Percentiles rank a stretch among this genome's conserved stretches.
Conservation (phyloP, 2,329 filamentous ascomycete species). For the Apiospora aurea region DNA sequence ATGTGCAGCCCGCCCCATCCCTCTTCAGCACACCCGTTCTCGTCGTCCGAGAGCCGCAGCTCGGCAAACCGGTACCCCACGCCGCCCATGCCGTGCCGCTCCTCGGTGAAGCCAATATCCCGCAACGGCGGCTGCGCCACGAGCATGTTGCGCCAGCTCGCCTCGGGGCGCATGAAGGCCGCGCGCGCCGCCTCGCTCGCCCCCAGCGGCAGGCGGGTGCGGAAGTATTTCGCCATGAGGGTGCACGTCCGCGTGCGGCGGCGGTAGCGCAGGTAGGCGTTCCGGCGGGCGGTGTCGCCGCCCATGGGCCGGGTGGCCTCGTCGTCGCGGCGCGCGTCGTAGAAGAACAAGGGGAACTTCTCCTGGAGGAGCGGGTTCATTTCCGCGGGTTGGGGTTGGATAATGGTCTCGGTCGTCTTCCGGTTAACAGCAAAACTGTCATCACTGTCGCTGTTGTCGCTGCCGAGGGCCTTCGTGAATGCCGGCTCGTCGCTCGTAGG, state of each 20-base stretch:
- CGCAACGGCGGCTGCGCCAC: conserved; percentile 26
- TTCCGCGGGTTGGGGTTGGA: not conserved
- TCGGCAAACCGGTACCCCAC: not conserved
- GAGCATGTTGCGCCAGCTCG: conserved; percentile 26
- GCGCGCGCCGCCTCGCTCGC: not conserved
- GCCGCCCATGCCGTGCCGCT: not conserved
- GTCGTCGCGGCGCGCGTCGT: not conserved
- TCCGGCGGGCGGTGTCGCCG: too few relatives aligned
- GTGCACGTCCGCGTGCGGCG: not conserved
- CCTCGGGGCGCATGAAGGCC: not conserved
- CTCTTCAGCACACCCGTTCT: not conserved
- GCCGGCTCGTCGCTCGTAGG: not conserved
- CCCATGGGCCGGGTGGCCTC: not conserved
- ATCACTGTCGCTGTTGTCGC: not conserved
- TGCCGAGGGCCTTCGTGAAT: not conserved
- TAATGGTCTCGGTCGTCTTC: too few relatives aligned
- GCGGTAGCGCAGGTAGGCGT: not conserved
- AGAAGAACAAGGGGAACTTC: not conserved
- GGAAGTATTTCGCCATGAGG: not conserved
- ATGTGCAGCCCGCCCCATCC: not conserved
- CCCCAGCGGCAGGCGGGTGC: not conserved
- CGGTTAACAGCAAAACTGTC: not conserved
- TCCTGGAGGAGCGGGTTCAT: not conserved
- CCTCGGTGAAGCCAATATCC: not conserved
- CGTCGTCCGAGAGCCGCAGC: not conserved